A percentile compares a stretch with the other conserved stretches of the same genome.
Evolutionary conservation across 1,139 yeast genomes (phyloP).

Genomic region (Geotrichum siamense): DNA sequence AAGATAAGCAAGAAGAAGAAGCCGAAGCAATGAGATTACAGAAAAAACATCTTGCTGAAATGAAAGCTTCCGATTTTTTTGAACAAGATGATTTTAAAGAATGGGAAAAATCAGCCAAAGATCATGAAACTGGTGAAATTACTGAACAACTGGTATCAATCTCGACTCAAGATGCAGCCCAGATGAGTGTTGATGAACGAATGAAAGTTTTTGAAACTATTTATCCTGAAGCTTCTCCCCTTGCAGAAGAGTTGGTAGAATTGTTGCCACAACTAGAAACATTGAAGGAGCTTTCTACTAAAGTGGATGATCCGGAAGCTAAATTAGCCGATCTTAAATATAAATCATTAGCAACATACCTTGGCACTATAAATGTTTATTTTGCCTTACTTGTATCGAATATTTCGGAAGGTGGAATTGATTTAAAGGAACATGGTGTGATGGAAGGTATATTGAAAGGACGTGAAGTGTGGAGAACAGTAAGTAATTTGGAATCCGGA

Average conservation of each 20-base stretch:
- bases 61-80: conserved; percentile 73
- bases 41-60: conserved; percentile 71
- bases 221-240: conserved; percentile 78
- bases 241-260: conserved; percentile 54
- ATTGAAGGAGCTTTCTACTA: conserved; percentile 24
- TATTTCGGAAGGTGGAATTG: conserved; percentile 46
- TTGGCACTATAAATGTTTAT: conserved; percentile 67
- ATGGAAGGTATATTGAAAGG: conserved; percentile 79
- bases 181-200: conserved; percentile 38
- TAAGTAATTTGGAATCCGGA: conserved; percentile 24
- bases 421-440: conserved; percentile 79
- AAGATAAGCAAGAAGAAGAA: conserved; percentile 70
- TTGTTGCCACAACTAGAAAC: conserved; percentile 43
- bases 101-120: conserved; percentile 32
- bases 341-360: conserved; percentile 67
- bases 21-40: conserved; percentile 86
- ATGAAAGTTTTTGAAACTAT: conserved; percentile 26
- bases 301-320: conserved; percentile 24
- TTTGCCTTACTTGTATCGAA: conserved; percentile 62
- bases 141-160: conserved; percentile 24
- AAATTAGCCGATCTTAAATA: conserved; percentile 36
- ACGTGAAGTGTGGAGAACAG: conserved; percentile 74
- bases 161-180: conserved; percentile 34
- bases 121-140: conserved; percentile 33
- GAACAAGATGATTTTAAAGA: conserved; percentile 74